Conservation (phyloP, 179 eudicot genomes). For the Beta lomatogona region DNA sequence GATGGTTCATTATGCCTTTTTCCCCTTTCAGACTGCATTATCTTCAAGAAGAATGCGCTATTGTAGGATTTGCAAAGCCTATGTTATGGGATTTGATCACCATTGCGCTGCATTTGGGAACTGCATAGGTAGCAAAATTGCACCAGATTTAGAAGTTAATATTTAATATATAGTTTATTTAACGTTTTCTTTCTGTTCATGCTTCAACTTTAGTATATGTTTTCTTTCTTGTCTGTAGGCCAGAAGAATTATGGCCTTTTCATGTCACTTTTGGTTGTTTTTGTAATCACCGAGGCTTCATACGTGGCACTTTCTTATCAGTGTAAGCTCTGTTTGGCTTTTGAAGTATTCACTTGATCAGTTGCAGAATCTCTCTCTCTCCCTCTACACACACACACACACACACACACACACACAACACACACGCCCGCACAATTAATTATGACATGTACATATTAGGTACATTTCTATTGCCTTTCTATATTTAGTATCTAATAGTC, state of each 20-base stretch:
- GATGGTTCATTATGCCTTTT: constrained; percentile 7
- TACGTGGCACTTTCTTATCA: constrained; percentile 47
- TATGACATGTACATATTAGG: not conserved
- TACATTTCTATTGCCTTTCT: not conserved
- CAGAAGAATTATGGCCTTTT: constrained; percentile 59
- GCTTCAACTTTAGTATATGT: not conserved
- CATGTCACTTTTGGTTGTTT: constrained; percentile 59
- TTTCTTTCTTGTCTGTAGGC: constrained; percentile 47
- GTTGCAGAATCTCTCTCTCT: not conserved
- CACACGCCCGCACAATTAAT: too few relatives aligned
- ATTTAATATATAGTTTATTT: not conserved
- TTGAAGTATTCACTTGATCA: not conserved
- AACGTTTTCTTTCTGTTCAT: not conserved
- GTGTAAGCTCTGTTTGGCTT: constrained; percentile 45
- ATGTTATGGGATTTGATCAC: constrained; percentile 81
- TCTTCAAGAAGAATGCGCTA: constrained; percentile 51
- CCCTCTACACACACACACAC: too few relatives aligned
- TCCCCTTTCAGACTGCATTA: constrained; percentile 34
- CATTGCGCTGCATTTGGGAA: constrained; percentile 94
- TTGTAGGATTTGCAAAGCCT: constrained; percentile 64
- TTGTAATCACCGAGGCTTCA: constrained; percentile 53
- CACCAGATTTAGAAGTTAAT: not conserved
- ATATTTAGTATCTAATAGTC: not conserved
- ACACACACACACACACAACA: too few relatives aligned
- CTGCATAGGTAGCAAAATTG: constrained; percentile 65